Base-by-base conservation (phyloP, 1,284 basidiomycete genomes). In the Erythrobasidium hasegawianum region DNA sequence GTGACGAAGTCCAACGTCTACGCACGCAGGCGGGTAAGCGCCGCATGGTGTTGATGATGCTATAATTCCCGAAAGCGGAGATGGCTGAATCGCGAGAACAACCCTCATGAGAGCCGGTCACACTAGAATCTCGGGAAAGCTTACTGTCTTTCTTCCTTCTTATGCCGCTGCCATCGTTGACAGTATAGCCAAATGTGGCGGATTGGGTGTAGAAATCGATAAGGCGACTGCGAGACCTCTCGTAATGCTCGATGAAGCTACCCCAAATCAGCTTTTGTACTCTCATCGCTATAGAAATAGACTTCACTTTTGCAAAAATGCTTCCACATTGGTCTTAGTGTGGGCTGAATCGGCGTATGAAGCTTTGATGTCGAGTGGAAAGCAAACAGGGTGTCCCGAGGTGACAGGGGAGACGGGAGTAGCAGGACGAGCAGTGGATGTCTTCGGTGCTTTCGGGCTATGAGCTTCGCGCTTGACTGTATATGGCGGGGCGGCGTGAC, bases 151-250 rank as follows among this genome's bases (percentile, higher is more conserved):
- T 16, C 16, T 16, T 26, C n/a, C 16, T 53, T 24, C 14, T 5
- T 16, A 29, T 16, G 50, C n/a, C 14, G 16, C 18, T 22, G 22
- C 50, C 50, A 29, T 20, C 26, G 26, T 16, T 53, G 9, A 24
- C 50, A 9, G 50, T 53, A 29, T 53, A 53, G 22, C 22, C 18
- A 29, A 53, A 53, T 16, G 50, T 20, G 3, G 50, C 50, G 2
- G 50, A 24, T 16, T 22, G n/a, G 8, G 50, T 24, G 50, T 53
- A 53, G 26, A 20, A 53, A 27, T 53, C 50, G 50, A 53, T 22
- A 9, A 53, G 50, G 20, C 50, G 22, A 27, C 9, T 53, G 14
- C 50, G n/a, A 16, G 18, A 16, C 8, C 9, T 9, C 16, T 53
- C 50, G 50, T 24, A 53, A 16, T 26, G 50, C 9, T 53, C 20